Percentiles rank a stretch among this genome's conserved stretches.
These are phyloP conservation scores for Fusarium floridanum DNA, from an alignment of 2,329 filamentous ascomycete genomes.

Conservation along the genomic window DNA sequence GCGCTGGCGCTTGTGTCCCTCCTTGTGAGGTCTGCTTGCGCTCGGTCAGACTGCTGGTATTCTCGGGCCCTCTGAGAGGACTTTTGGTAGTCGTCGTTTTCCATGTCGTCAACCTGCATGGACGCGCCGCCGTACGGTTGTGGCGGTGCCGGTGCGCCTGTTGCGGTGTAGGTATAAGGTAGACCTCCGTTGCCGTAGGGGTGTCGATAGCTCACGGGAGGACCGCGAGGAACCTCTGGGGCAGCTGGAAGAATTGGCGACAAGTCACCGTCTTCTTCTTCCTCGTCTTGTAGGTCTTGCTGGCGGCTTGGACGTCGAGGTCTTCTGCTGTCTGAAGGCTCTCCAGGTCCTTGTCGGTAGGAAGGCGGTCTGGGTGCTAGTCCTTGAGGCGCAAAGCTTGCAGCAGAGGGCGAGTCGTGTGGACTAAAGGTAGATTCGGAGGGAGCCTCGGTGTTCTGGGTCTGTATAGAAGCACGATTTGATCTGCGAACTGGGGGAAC, in stretches of 20 bases:
- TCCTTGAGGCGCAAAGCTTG: constrained; percentile 64
- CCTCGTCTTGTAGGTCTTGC: constrained; percentile 54
- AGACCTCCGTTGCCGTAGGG: constrained; percentile 54
- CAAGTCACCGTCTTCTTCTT: constrained; percentile 53
- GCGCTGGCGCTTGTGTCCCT: constrained; percentile 39
- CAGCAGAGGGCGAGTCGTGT: constrained; percentile 66
- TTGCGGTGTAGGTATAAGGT: constrained; percentile 41
- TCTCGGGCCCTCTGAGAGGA: constrained; percentile 36
- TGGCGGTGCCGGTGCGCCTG: constrained; percentile 20
- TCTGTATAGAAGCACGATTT: constrained; percentile 68
- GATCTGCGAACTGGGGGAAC: constrained; percentile 59
- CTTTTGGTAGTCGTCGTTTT: constrained; percentile 43
- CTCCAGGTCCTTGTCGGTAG: constrained; percentile 60
- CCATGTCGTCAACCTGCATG: constrained; percentile 43
- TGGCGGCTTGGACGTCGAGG: constrained; percentile 53
- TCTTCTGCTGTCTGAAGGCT: constrained; percentile 58
- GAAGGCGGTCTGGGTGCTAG: constrained; percentile 72
- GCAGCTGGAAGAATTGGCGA: constrained; percentile 62
- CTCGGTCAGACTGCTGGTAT: constrained; percentile 33
- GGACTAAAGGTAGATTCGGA: constrained; percentile 72
- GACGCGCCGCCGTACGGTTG: constrained; percentile 23
- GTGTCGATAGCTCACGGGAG: constrained; percentile 69
- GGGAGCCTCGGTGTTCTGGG: constrained; percentile 65
- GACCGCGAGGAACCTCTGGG: constrained; percentile 71
- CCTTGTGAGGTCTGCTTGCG: constrained; percentile 40